Evolutionary conservation across 2,329 filamentous ascomycete genomes (phyloP).

Genomic region (Sporothrix humicola): DNA sequence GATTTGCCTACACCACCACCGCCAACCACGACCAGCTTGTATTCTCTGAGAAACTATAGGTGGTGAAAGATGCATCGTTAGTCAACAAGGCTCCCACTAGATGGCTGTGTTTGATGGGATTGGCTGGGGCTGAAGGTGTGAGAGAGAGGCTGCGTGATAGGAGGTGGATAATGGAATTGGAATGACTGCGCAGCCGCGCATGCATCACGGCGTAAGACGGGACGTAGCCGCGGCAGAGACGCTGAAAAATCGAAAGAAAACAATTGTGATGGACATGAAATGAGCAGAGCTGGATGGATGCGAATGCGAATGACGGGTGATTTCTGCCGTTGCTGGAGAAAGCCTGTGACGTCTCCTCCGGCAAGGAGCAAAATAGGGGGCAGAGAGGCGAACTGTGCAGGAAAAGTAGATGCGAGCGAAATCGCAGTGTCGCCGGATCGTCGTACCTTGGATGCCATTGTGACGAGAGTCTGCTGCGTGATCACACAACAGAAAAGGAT

Average conservation of each 20-base stretch:
- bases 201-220: slow-evolving; percentile 25
- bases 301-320: background rate
- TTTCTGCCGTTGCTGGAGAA: background rate
- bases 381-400: background rate
- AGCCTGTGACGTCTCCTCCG: background rate
- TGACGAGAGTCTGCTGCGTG: slow-evolving; percentile 9
- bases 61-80: background rate
- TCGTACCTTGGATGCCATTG: slow-evolving; percentile 37
- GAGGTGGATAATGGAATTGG: background rate
- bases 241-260: background rate
- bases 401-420: background rate
- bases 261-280: background rate
- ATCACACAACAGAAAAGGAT: slow-evolving; percentile 2
- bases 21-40: slow-evolving; percentile 95
- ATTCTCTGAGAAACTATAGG: slow-evolving; percentile 80
- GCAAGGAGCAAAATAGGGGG: background rate
- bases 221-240: slow-evolving; percentile 18
- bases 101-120: slow-evolving; percentile 1
- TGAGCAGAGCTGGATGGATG: background rate
- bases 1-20: slow-evolving; percentile 99
- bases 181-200: slow-evolving; percentile 14
- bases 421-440: background rate
- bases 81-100: slow-evolving; percentile 14
- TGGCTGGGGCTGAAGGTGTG: background rate
- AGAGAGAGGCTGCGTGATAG: background rate